Base-by-base conservation (phyloP, 805 yeast species). In the Starmerella stellata region DNA sequence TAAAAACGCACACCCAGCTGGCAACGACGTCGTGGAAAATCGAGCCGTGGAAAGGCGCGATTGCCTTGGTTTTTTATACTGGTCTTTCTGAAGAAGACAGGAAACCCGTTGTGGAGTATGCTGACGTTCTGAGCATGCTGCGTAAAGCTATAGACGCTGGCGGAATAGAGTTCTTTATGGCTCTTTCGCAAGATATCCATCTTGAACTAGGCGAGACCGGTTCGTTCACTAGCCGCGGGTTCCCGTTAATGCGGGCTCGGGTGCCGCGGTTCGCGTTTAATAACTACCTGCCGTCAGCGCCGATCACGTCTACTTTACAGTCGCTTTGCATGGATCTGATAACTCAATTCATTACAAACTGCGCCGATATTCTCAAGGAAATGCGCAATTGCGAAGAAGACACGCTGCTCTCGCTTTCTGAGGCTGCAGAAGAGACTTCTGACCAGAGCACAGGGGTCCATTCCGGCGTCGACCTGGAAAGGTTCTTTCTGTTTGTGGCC, bases 401-500 rank as follows among this genome's bases (percentile, higher is more conserved):
- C 34, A 46, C 51, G 34, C 47, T 48, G 24, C 41, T 55, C n/a
- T 55, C 57, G 4, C 40, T 51, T 34, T 39, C 38, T 18, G 44
- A 45, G 35, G 24, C 44, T 14, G 36, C 35, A 2, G 37, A 38
- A 3, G 44, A 43, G 32, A 32, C 14, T 38, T 5, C n/a, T 21
- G n/a, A n/a, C n/a, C n/a, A n/a, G n/a, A n/a, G n/a, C n/a, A n/a
- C n/a, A n/a, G n/a, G n/a, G n/a, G n/a, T n/a, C n/a, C 21, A 25
- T 8, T 72, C 76, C 20, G 73, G 75, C 48, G 80, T 87, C 1
- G 95, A 90, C 46, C 60, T 90, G 29, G 98, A 90, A 55, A 65
- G 94, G 44, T 80, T 87, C 51, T 85, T 81, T 52, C 53, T 85
- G 45, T 68, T 87, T 2, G 64, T 81, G 42, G 75, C 75, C 32